Percentiles rank a stretch among this genome's conserved stretches.
Conservation (phyloP, 2,329 filamentous ascomycete genomes). For the Scleromitrula shiraiana region DNA sequence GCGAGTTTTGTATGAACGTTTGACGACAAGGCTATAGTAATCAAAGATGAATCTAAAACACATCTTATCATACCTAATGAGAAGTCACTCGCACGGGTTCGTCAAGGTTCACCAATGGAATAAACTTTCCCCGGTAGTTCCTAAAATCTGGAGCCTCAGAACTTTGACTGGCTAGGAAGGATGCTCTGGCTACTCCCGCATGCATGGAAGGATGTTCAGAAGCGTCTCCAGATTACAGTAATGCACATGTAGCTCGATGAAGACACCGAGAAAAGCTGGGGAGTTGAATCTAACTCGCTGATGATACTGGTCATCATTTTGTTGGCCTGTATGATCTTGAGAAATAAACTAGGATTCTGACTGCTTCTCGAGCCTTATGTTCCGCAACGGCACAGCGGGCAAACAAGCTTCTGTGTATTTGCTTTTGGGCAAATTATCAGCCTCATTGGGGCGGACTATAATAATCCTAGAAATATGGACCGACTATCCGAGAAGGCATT, state of each 20-base stretch:
- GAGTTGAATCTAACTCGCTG: background rate
- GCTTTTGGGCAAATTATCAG: constrained; percentile 5
- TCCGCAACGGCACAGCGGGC: background rate
- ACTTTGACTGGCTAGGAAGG: background rate
- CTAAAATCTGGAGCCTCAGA: background rate
- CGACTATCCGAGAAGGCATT: constrained; percentile 2
- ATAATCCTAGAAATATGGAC: background rate
- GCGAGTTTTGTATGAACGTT: constrained; percentile 1
- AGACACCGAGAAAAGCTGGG: constrained; percentile 9
- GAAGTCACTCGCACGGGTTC: no score
- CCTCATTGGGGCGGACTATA: constrained; percentile 7
- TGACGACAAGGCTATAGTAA: background rate
- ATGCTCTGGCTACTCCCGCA: background rate
- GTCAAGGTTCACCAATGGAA: no score
- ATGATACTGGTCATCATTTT: constrained; percentile 1
- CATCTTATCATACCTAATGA: no score
- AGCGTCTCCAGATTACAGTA: background rate
- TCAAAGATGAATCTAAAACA: background rate
- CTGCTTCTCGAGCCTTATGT: constrained; percentile 5
- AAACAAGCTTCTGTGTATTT: background rate
- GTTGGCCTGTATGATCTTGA: background rate
- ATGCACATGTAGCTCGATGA: constrained; percentile 3
- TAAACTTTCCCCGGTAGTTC: background rate
- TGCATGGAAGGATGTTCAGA: constrained; percentile 5
- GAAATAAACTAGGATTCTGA: background rate